A percentile compares a stretch with the other conserved stretches of the same genome.
These are phyloP conservation scores for Plenodomus biglobosus DNA, from an alignment of 2,329 filamentous ascomycete genomes.

Conservation along the genomic window DNA sequence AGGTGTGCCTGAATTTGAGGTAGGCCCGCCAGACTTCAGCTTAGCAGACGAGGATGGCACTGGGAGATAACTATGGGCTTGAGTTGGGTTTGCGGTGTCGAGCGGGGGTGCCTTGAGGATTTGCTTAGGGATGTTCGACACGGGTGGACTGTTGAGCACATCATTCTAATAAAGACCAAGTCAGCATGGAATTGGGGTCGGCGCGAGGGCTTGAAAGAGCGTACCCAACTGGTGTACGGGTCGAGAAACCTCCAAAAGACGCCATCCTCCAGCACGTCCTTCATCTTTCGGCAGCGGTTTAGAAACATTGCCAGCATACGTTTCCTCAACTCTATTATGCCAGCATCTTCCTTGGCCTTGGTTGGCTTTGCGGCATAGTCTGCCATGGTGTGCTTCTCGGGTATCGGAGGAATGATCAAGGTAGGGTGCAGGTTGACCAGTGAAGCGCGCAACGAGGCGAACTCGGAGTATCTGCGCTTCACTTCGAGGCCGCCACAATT, in stretches of 20 bases:
- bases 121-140: constrained; percentile 89
- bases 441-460: constrained; percentile 84
- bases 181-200: background rate
- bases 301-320: constrained; percentile 95
- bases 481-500: constrained; percentile 94
- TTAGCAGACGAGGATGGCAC: constrained; percentile 84
- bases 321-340: constrained; percentile 95
- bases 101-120: constrained; percentile 93
- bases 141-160: constrained; percentile 88
- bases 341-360: constrained; percentile 94
- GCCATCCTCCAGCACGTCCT: constrained; percentile 85
- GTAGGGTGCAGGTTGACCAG: constrained; percentile 92
- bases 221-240: constrained; percentile 97
- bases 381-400: constrained; percentile 98
- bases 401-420: constrained; percentile 92
- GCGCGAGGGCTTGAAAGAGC: constrained; percentile 19
- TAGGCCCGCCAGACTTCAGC: constrained; percentile 62
- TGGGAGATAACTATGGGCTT: constrained; percentile 84
- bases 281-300: constrained; percentile 91
- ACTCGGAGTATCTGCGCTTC: constrained; percentile 92
- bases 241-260: constrained; percentile 98
- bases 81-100: constrained; percentile 87
- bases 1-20: constrained; percentile 54
- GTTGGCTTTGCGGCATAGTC: constrained; percentile 98
- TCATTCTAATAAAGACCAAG: constrained; percentile 66